Evolutionary conservation across 495 filamentous ascomycete species (phyloP).

Genomic region (Aspergillus ostianus): DNA sequence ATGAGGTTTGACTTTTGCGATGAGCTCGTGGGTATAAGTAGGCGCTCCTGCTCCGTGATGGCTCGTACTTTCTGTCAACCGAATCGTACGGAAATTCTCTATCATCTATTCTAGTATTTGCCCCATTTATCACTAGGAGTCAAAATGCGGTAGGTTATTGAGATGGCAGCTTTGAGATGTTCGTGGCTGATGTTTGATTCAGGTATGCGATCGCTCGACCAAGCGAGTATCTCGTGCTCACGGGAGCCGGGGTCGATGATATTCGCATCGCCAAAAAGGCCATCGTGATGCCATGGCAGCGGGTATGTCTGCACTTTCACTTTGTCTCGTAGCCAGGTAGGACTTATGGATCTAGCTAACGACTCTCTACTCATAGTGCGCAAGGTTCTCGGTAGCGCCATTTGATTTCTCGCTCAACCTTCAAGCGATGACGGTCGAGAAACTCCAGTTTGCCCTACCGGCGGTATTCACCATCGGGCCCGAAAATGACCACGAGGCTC

Average conservation of each 20-base stretch:
- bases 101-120: background rate
- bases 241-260: constrained; percentile 67
- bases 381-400: constrained; percentile 63
- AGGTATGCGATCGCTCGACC: constrained; percentile 37
- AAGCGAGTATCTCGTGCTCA: constrained; percentile 73
- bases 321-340: background rate
- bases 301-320: constrained; percentile 35
- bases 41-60: background rate
- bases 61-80: background rate
- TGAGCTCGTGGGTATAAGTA: background rate
- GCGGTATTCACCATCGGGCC: constrained; percentile 86
- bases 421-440: constrained; percentile 82
- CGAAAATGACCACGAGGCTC: constrained; percentile 59
- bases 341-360: background rate
- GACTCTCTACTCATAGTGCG: constrained; percentile 22
- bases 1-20: no score
- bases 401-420: constrained; percentile 74
- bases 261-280: constrained; percentile 73
- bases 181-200: constrained; percentile 6
- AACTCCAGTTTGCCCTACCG: constrained; percentile 73
- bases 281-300: constrained; percentile 65
- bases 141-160: background rate
- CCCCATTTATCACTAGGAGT: background rate
- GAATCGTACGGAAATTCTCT: background rate
- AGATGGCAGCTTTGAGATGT: background rate